phyloP scores from a whole-genome alignment of 1,284 basidiomycete species.

The Kwoniella shivajii region DNA sequence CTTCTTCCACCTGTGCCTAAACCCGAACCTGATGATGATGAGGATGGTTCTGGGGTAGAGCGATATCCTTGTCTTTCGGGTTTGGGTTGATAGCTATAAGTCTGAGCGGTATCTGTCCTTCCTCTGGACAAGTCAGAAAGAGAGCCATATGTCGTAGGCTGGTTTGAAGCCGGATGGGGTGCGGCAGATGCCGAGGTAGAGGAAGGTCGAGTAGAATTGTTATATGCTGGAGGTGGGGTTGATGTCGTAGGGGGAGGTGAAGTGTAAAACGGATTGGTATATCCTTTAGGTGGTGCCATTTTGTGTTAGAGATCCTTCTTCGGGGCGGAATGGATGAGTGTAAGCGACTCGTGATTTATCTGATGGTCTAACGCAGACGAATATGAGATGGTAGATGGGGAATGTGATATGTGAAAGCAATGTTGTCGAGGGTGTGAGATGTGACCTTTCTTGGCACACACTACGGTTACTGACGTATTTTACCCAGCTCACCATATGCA shows the following conservation, averaged over 20 bases:
- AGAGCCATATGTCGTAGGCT: constrained; percentile 24
- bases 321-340: no score
- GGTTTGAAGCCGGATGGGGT: background rate
- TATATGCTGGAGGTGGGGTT: constrained; percentile 18
- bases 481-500: no score
- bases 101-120: constrained; percentile 3
- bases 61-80: constrained; percentile 24
- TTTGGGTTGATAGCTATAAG: constrained; percentile 16
- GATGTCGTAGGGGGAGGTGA: constrained; percentile 4
- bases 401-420: no score
- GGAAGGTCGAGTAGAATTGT: constrained; percentile 4
- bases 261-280: constrained; percentile 21
- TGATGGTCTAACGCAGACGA: no score
- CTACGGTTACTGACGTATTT: background rate
- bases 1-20: constrained; percentile 16
- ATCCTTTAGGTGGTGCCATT: constrained; percentile 2
- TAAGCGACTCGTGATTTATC: no score
- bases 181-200: background rate
- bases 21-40: background rate
- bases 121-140: constrained; percentile 22
- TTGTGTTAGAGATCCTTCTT: no score
- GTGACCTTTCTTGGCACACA: background rate
- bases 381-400: no score
- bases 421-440: background rate
- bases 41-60: background rate